Conservation (phyloP, 371 early-diverging fungal genomes). For the Nematocida homosporus region DNA sequence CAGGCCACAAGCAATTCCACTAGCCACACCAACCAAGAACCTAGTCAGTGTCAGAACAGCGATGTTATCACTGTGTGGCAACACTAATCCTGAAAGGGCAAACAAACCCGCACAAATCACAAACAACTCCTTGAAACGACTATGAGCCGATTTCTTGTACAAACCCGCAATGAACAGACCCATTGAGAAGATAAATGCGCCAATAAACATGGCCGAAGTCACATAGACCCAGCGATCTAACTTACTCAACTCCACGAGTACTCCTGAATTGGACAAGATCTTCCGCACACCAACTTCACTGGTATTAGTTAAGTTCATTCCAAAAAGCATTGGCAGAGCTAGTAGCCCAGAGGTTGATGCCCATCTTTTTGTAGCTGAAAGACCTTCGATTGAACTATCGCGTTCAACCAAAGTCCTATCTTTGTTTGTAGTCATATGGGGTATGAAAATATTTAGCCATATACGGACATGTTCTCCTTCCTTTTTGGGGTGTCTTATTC, state of each 20-base stretch:
- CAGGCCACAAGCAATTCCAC: slow-evolving; percentile 25
- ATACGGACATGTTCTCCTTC: background rate
- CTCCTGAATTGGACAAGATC: background rate
- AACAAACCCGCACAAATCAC: background rate
- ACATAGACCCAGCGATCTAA: background rate
- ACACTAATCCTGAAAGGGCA: background rate
- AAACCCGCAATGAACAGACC: slow-evolving; percentile 1
- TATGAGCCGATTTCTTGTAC: background rate
- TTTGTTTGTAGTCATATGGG: background rate
- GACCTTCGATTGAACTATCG: background rate
- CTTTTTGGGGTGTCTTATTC: too few relatives aligned
- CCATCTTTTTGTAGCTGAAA: background rate
- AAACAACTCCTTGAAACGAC: slow-evolving; percentile 19
- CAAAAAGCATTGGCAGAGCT: slow-evolving; percentile 36
- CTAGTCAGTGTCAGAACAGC: background rate
- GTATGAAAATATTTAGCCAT: background rate
- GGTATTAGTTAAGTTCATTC: slow-evolving; percentile 29
- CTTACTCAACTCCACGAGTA: background rate
- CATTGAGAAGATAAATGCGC: slow-evolving; percentile 8
- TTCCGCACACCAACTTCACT: background rate
- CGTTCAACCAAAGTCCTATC: background rate
- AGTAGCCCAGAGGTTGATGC: slow-evolving; percentile 4
- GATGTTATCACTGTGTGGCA: background rate
- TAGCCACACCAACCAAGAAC: slow-evolving; percentile 18
- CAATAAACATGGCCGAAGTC: background rate